Conservation (phyloP, 1,284 basidiomycete species). For the Jaminaea rosea region DNA sequence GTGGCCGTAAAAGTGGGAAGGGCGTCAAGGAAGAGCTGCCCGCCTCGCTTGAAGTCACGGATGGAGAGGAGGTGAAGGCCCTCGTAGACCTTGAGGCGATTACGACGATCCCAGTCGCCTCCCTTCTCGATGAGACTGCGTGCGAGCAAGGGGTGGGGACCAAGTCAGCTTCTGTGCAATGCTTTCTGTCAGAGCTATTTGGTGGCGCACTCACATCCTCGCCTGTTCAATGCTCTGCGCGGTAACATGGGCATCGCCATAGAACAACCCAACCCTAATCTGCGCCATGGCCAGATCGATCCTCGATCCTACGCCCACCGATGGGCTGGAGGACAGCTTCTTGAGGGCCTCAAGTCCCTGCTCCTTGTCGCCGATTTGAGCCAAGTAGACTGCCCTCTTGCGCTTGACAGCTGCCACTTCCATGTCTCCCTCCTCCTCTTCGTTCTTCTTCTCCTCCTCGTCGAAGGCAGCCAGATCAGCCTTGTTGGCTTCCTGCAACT, state of each 20-base stretch:
- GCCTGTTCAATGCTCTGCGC: slow-evolving; percentile 68
- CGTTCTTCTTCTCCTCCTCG: slow-evolving; percentile 69
- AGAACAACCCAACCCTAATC: slow-evolving; percentile 85
- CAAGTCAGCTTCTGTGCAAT: no score
- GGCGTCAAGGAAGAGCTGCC: slow-evolving; percentile 72
- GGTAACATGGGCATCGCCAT: slow-evolving; percentile 68
- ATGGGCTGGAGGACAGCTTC: neutral
- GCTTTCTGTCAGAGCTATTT: no score
- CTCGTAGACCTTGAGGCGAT: slow-evolving; percentile 90
- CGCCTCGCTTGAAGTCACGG: slow-evolving; percentile 57
- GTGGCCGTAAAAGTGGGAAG: slow-evolving; percentile 88
- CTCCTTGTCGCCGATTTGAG: slow-evolving; percentile 81
- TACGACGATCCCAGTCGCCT: slow-evolving; percentile 95
- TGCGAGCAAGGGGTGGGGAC: no score
- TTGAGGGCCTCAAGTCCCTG: neutral
- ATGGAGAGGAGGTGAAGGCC: slow-evolving; percentile 77
- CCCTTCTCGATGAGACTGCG: slow-evolving; percentile 81
- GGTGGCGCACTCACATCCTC: slow-evolving; percentile 58
- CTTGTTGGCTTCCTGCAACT: slow-evolving; percentile 67
- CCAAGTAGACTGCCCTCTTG: slow-evolving; percentile 76
- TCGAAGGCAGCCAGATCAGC: slow-evolving; percentile 70
- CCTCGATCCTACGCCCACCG: slow-evolving; percentile 68
- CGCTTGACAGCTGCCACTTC: slow-evolving; percentile 82
- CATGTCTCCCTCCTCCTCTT: slow-evolving; percentile 84
- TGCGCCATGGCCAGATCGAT: slow-evolving; percentile 87